Evolutionary conservation across 352 stramenopile species (phyloP), one percentile per base, ranked within the genome.

Genomic region (Phytophthora cactorum): DNA sequence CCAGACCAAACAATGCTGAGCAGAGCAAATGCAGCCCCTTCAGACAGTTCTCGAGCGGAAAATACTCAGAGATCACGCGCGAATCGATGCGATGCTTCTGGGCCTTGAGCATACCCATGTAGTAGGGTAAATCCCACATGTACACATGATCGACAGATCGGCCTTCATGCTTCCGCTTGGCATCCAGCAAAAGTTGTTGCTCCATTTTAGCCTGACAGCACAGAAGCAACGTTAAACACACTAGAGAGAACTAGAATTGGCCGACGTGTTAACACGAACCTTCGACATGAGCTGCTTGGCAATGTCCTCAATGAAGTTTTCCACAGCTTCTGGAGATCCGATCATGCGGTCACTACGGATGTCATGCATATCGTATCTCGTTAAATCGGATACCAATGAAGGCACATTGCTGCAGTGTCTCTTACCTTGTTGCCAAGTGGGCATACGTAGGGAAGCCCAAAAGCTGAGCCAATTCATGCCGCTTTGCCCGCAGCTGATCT

Each of bases 81-180:
- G 89, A 90, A 47, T 96, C 84, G 68, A 94, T 89, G 38, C 78
- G 80, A 54, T 89, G 81, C 39, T 77, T 79, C 54, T 83, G 79
- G 12, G 84, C 86, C 73, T 91, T 95, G 58, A 91, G 75, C 81
- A 93, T 90, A 10, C 87, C 84, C 75, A 95, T 97, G 73, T 98
- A 98, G 80, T 96, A 98, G 3, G 91, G 90, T 17, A 98, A 65
- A 75, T 99, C 96, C 96, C 96, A 99, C 70, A 97, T 92, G 66
- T 96, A 81, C 5, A 99, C 74, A 0, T 82, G 63, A 38, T 75
- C 47, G 11, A 68, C 70, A 12, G 59, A 63, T 12, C 52, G 36
- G 9, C 81, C 77, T 75, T 95, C 86, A 44, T 90, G 73, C 8
- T 72, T 66, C 12, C 80, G 67, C 68, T 97, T 97, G 14, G 82